Evolutionary conservation across 2,329 filamentous ascomycete species (phyloP), one percentile per base, ranked within the genome.

Genomic region (Tolypocladium tropicale): DNA sequence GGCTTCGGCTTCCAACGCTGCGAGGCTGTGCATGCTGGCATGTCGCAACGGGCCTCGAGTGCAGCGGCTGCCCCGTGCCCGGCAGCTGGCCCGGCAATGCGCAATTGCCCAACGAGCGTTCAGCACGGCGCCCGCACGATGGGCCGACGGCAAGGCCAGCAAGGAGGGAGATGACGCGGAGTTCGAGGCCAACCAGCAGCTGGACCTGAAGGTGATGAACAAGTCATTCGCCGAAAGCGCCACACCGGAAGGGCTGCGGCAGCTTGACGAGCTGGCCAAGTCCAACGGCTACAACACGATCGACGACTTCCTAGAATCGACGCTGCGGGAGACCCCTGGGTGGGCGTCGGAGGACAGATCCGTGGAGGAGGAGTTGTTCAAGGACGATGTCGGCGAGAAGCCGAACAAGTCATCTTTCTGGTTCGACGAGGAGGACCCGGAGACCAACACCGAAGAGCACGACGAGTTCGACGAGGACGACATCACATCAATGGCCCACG

Each of bases 401-500:
- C 67, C 68, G 14, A 71, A 70, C 61, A 72, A 62, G 61, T 63
- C 68, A 49, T 70, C 70, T 5, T 78, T 80, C 57, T 81, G 78
- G 77, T 76, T 72, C 63, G 74, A 77, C 60, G 72, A 75, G 41
- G 74, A 76, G n/a, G 78, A 79, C 60, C 68, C 70, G 16, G 77
- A 79, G 53, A 68, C 70, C 34, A 69, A 76, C 56, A 74, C 71
- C 21, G 76, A 83, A 58, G 81, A 85, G 55, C 72, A 74, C 46
- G 79, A 84, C 56, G 80, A 85, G 61, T 89, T 87, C 68, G 81
- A 88, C 60, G 87, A 90, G 61, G 88, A 95, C 67, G 91, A 96
- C 69, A 88, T 99, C 58, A 88, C 88, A 57, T 83, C 83, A 53
- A 79, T 90, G 70, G 94, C 85, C 1, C 92, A 99, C 72, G 85